These are phyloP conservation scores for Hawksworthiomyces lignivorus DNA, from an alignment of 2,329 filamentous ascomycete species.

Conservation along the genomic window DNA sequence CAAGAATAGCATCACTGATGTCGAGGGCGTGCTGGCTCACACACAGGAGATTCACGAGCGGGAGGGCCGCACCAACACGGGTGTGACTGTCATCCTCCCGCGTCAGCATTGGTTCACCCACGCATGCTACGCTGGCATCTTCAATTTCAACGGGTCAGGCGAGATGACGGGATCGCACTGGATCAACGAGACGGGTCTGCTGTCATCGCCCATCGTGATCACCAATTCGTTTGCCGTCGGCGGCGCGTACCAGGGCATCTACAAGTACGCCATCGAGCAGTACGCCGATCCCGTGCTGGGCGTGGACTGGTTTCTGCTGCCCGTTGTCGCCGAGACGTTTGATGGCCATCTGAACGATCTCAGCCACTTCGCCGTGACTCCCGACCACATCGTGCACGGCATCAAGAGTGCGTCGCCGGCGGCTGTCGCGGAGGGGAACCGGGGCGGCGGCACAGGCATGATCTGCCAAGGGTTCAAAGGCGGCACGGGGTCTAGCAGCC, in stretches of 20 bases:
- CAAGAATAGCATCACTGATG: too few relatives aligned
- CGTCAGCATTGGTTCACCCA: too few relatives aligned
- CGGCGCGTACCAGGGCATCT: constrained; percentile 50
- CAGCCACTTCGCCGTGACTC: constrained; percentile 44
- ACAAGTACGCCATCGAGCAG: constrained; percentile 44
- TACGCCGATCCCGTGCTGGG: constrained; percentile 22
- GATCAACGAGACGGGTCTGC: constrained; percentile 53
- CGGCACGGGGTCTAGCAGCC: constrained; percentile 55
- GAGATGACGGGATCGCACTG: constrained; percentile 55
- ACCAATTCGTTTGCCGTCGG: constrained; percentile 53
- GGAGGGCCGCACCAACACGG: too few relatives aligned
- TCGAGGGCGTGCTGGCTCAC: too few relatives aligned
- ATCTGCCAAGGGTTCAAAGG: constrained; percentile 59
- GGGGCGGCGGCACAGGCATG: constrained; percentile 62
- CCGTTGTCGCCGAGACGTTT: constrained; percentile 55
- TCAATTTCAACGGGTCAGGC: constrained; percentile 57
- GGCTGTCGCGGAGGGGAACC: constrained; percentile 52
- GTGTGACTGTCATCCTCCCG: too few relatives aligned
- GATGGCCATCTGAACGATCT: constrained; percentile 56
- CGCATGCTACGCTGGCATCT: constrained; percentile 44
- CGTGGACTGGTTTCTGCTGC: constrained; percentile 46
- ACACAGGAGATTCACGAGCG: too few relatives aligned
- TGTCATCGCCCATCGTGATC: constrained; percentile 52
- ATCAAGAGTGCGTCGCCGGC: constrained; percentile 43
- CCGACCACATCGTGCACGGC: constrained; percentile 45